These are phyloP conservation scores for Saccharomycopsis olivae DNA, from an alignment of 805 yeast genomes.

Conservation along the genomic window DNA sequence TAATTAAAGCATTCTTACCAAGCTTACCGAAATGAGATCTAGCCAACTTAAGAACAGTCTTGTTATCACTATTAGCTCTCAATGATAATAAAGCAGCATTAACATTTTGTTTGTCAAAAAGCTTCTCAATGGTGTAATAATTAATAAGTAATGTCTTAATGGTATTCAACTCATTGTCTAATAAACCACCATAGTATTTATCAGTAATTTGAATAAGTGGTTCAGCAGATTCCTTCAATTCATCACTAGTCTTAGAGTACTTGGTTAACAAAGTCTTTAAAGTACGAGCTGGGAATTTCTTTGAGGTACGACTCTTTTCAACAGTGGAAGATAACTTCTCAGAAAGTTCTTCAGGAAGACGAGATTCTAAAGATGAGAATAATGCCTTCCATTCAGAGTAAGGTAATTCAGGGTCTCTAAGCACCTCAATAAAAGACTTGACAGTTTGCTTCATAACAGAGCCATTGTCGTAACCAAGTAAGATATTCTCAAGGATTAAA, in stretches of 20 bases:
- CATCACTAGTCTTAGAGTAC: constrained; percentile 37
- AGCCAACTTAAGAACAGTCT: constrained; percentile 62
- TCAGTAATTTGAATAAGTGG: constrained; percentile 67
- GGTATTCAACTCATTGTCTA: constrained; percentile 72
- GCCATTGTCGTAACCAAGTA: constrained; percentile 91
- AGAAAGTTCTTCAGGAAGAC: constrained; percentile 75
- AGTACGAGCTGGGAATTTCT: constrained; percentile 82
- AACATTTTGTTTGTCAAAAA: constrained; percentile 86
- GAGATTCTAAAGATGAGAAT: constrained; percentile 83
- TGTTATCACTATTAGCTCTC: constrained; percentile 68
- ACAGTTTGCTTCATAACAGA: constrained; percentile 83
- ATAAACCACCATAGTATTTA: constrained; percentile 63
- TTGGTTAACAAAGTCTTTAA: constrained; percentile 62
- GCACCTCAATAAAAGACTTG: constrained; percentile 55
- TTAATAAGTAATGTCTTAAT: constrained; percentile 60
- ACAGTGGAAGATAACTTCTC: constrained; percentile 52
- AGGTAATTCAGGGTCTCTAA: constrained; percentile 77
- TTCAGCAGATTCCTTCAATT: constrained; percentile 48
- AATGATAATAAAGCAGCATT: constrained; percentile 46
- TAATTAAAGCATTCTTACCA: constrained; percentile 80
- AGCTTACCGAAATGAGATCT: constrained; percentile 84
- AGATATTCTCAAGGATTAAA: constrained; percentile 61
- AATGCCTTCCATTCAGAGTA: constrained; percentile 85
- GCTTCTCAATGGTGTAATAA: constrained; percentile 66
- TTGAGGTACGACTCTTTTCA: constrained; percentile 44